Percentiles rank a stretch among this genome's conserved stretches.
Conservation (phyloP, 495 filamentous ascomycete genomes). For the Lasiosphaeria ovina region DNA sequence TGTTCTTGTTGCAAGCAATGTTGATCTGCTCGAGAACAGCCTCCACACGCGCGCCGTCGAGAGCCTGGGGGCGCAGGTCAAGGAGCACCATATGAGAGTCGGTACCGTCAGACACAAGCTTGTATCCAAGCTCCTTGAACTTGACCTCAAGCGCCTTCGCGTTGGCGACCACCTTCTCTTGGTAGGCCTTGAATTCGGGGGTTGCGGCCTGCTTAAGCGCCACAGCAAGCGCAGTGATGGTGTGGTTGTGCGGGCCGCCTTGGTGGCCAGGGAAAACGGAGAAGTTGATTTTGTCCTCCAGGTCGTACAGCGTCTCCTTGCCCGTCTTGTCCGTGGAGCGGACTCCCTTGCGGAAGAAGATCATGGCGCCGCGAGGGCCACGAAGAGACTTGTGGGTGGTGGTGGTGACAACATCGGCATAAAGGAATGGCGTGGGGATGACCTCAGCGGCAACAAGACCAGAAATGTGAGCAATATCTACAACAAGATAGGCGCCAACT, state of each 20-base stretch:
- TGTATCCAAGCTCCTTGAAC: constrained; percentile 81
- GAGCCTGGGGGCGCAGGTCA: constrained; percentile 72
- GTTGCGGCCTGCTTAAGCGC: constrained; percentile 92
- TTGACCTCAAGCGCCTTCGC: constrained; percentile 83
- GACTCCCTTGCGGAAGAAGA: constrained; percentile 98
- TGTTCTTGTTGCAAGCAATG: constrained; percentile 99
- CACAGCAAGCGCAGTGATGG: constrained; percentile 96
- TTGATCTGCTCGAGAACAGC: constrained; percentile 96
- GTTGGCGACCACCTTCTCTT: constrained; percentile 87
- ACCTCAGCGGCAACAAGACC: constrained; percentile 90
- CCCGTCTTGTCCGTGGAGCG: constrained; percentile 85
- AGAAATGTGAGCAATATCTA: constrained; percentile 99
- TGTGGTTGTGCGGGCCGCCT: constrained; percentile 99
- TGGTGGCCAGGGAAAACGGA: constrained; percentile 99
- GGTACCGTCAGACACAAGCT: constrained; percentile 92
- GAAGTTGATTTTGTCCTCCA: constrained; percentile 96
- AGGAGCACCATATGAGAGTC: constrained; percentile 99
- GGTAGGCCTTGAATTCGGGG: constrained; percentile 95
- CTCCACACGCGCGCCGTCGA: constrained; percentile 96
- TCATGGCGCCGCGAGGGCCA: constrained; percentile 98
- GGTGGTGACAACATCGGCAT: constrained; percentile 97
- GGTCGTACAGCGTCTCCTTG: constrained; percentile 88
- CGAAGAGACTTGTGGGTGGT: constrained; percentile 99
- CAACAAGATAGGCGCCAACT: constrained; percentile 90
- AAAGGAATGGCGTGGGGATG: constrained; percentile 89